Evolutionary conservation across 2,329 filamentous ascomycete genomes (phyloP), one percentile per base, ranked within the genome.

Genomic region (Botrytis medusae): DNA sequence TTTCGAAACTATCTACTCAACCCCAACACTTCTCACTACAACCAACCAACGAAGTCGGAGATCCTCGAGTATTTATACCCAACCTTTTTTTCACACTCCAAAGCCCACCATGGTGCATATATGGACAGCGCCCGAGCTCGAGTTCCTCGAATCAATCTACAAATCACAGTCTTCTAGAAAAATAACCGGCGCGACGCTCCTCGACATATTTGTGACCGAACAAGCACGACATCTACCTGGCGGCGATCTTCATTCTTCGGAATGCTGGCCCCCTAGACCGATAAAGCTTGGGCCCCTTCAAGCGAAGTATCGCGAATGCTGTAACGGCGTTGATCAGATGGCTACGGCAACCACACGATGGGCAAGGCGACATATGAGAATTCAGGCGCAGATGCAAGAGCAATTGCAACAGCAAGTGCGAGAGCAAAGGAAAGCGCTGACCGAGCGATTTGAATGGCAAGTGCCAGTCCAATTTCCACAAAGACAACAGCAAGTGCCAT

Each of bases 151-250:
- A 5, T 29, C 25, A 20, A 2, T 16, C 14, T 63, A n/a, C 25
- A 0, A 18, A 44, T 1, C 4, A 6, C 4, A 2, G 16, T 20
- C 25, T 20, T 5, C n/a, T 18, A 2, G 1, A 12, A 0, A 4
- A 1, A 10, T 10, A 29, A 0, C 16, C 8, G 2, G 37, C 5
- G 0, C 2, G 4, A 1, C 16, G 10, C 14, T 62, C 14, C 7
- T n/a, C 2, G 16, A 4, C 7, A 8, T 42, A 5, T 63, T 12
- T 12, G 1, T 0, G 1, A 57, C 51, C 14, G 16, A 63, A 44
- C 61, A 63, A 63, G 37, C 9, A 63, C 61, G 37, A 5, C 61
- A 63, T 42, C 16, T 44, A 20, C 4, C 37, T 2, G 61, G 37
- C 3, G 61, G 37, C 18, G 61, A 42, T 20, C 37, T 63, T 29